Evolutionary conservation across 306 rosid genomes (phyloP), one percentile per base, ranked within the genome.

Genomic region (Lupinus albus): DNA sequence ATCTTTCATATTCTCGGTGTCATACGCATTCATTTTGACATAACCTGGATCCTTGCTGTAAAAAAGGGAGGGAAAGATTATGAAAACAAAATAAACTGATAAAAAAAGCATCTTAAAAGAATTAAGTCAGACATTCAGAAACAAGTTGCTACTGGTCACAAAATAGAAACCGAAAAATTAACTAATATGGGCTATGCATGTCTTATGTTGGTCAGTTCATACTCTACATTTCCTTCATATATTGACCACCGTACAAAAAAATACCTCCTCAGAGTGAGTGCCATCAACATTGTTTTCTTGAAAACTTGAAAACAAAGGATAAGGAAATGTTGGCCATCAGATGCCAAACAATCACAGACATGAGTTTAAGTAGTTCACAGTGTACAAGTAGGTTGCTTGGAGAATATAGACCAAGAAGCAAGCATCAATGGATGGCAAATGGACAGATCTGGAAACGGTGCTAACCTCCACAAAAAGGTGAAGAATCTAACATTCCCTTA

Each of bases 31-130:
- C 84, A 85, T 72, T 72, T 82, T 79, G 88, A 94, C 80, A 84
- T 65, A 94, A 84, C 99, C 99, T 15, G 99, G 99, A 86, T 94
- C 97, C 79, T 90, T 94, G 80, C 99, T 94, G 95, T 83, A 18
- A 48, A 58, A 72, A 16, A 3, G 13, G 32, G 11, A 7, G 4
- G 45, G 61, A 15, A 25, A 62, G 61, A 52, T 33, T 45, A 63
- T 67, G 51, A 61, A 50, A 66, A 71, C 21, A 77, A 51, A 21
- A 28, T 21, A 32, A 61, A 45, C 36, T 11, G 55, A 49, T 28
- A 59, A 64, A 52, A 33, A 61, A 11, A 25, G 30, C 30, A 25
- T 25, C 30, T 25, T 25, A 25, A 25, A 25, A 25, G 28, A 33
- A 12, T 36, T 11, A 18, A 17, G 38, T 16, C 53, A 46, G 56